Conservation (phyloP, 1,139 yeast species). For the Yamadazyma oceani region DNA sequence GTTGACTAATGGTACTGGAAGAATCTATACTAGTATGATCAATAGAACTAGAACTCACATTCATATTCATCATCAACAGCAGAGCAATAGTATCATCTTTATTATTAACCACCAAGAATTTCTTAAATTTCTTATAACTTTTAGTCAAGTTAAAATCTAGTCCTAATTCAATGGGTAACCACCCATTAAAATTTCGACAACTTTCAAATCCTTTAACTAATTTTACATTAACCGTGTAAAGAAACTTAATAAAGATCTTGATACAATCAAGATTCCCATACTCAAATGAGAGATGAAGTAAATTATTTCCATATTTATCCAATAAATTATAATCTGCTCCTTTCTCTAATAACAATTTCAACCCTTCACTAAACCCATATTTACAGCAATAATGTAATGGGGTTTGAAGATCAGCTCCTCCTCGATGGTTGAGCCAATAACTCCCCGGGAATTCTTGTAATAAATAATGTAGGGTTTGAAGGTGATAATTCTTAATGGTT, state of each 20-base stretch:
- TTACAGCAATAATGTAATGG: constrained; percentile 75
- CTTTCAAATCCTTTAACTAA: constrained; percentile 29
- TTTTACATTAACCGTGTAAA: constrained; percentile 36
- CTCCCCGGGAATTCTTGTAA: constrained; percentile 77
- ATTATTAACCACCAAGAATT: constrained; percentile 5
- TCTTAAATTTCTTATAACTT: constrained; percentile 23
- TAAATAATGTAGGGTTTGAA: constrained; percentile 77
- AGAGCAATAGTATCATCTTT: neutral
- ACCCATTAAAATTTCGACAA: constrained; percentile 56
- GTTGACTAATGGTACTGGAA: neutral
- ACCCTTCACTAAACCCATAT: constrained; percentile 67
- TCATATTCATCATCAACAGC: neutral
- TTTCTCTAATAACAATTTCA: constrained; percentile 68
- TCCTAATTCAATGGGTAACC: constrained; percentile 57
- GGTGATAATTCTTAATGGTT: constrained; percentile 63
- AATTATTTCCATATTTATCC: constrained; percentile 70
- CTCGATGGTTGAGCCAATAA: constrained; percentile 52
- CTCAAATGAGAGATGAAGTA: constrained; percentile 79
- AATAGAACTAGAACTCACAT: neutral
- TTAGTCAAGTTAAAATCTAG: constrained; percentile 43
- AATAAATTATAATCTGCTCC: constrained; percentile 70
- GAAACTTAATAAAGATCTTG: constrained; percentile 50
- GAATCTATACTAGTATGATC: neutral
- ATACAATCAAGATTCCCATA: constrained; percentile 69
- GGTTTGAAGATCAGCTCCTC: constrained; percentile 59